A percentile compares a stretch with the other conserved stretches of the same genome.
Evolutionary conservation across 2,329 filamentous ascomycete genomes (phyloP).

Genomic region (Curvularia sp.): DNA sequence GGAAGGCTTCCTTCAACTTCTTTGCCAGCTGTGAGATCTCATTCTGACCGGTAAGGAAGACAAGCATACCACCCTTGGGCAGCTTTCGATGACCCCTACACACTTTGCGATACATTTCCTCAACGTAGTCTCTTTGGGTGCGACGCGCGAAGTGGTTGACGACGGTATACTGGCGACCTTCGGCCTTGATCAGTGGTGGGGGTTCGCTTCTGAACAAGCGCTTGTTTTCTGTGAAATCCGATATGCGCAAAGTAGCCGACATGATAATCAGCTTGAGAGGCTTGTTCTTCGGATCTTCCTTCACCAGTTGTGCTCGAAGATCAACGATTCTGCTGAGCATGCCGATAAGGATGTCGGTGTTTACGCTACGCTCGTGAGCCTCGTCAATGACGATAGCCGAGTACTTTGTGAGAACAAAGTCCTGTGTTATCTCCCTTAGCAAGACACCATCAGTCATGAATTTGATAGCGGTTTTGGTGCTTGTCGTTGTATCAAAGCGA

Average conservation of each 20-base stretch:
- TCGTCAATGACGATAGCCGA: conserved; percentile 95
- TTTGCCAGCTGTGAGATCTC: conserved; percentile 89
- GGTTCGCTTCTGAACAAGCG: conserved; percentile 75
- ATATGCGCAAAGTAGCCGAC: conserved; percentile 92
- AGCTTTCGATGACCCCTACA: conserved; percentile 87
- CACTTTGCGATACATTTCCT: conserved; percentile 88
- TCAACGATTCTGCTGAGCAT: conserved; percentile 94
- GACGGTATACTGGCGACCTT: conserved; percentile 90
- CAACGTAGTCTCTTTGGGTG: conserved; percentile 86
- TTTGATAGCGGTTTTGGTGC: conserved; percentile 85
- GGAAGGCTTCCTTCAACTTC: conserved; percentile 74
- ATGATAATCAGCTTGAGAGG: conserved; percentile 96
- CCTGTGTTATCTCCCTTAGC: conserved; percentile 86
- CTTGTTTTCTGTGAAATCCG: conserved; percentile 86
- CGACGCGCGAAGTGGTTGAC: conserved; percentile 85
- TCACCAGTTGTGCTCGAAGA: conserved; percentile 75
- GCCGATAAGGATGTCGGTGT: conserved; percentile 97
- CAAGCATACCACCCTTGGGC: conserved; percentile 87
- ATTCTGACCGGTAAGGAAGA: conserved; percentile 92
- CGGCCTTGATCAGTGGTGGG: conserved; percentile 85
- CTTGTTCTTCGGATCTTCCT: conserved; percentile 71
- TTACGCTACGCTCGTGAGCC: conserved; percentile 95
- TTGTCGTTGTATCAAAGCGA: conserved; percentile 86
- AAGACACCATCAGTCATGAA: conserved; percentile 99
- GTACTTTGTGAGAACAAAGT: conserved; percentile 87